Evolutionary conservation across 2,329 filamentous ascomycete species (phyloP).

Genomic region (Atkinsonella texensis): DNA sequence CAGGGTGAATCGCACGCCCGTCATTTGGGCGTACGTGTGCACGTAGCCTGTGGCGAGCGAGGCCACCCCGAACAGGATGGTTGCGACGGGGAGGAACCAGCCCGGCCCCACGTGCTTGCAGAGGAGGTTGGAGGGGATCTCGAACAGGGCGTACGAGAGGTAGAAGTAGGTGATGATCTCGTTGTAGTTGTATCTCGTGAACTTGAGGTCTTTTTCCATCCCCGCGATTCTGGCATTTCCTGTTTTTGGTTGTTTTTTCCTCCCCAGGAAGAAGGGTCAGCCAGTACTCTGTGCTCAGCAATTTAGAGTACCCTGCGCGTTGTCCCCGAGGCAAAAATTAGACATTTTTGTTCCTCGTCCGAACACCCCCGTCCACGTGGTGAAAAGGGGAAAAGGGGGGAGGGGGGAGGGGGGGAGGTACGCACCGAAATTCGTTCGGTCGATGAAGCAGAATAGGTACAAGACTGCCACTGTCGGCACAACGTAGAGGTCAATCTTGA

Average conservation of each 20-base stretch:
- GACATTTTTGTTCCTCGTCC: not conserved
- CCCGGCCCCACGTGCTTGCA: slow-evolving; percentile 63
- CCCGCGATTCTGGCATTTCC: slow-evolving; percentile 59
- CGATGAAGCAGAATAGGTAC: slow-evolving; percentile 65
- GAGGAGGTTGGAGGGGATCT: slow-evolving; percentile 55
- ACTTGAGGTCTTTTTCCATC: slow-evolving; percentile 46
- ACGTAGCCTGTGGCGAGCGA: slow-evolving; percentile 58
- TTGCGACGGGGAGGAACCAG: slow-evolving; percentile 54
- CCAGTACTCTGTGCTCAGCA: not conserved
- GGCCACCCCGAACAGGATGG: slow-evolving; percentile 49
- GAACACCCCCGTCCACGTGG: not conserved
- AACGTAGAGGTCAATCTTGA: slow-evolving; percentile 54
- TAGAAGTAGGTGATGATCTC: slow-evolving; percentile 56
- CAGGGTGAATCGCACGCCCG: slow-evolving; percentile 54
- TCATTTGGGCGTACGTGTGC: slow-evolving; percentile 35
- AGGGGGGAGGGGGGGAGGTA: not conserved
- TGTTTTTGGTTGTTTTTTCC: slow-evolving; percentile 13
- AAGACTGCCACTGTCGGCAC: slow-evolving; percentile 54
- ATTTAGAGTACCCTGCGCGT: not conserved
- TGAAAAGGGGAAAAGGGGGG: not conserved
- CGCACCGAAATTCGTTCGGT: slow-evolving; percentile 60
- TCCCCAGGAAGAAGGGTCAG: not conserved
- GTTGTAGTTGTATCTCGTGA: slow-evolving; percentile 58
- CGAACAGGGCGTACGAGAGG: slow-evolving; percentile 60
- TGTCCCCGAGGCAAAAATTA: too few relatives aligned